Conservation (phyloP, 805 yeast genomes). For the Hanseniaspora thailandica region DNA sequence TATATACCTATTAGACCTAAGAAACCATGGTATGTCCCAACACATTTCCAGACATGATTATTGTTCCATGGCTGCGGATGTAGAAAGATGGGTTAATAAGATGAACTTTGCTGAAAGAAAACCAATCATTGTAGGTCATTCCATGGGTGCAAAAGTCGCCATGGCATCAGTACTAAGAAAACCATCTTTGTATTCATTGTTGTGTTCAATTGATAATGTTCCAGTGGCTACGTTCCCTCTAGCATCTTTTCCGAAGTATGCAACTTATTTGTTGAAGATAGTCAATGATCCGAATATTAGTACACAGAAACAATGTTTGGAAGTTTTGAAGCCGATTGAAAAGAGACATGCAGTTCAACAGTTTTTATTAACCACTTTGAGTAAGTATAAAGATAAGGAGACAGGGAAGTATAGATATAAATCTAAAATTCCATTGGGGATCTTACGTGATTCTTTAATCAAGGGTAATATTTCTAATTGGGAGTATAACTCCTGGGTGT, state of each 20-base stretch:
- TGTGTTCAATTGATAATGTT: constrained; percentile 80
- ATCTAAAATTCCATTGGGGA: constrained; percentile 51
- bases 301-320: constrained; percentile 56
- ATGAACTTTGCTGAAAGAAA: constrained; percentile 28
- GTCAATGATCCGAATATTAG: constrained; percentile 36
- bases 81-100: constrained; percentile 51
- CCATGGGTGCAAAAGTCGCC: constrained; percentile 90
- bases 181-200: constrained; percentile 47
- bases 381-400: constrained; percentile 23
- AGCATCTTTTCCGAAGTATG: constrained; percentile 54
- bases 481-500: constrained; percentile 50
- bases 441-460: constrained; percentile 54
- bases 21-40: constrained; percentile 92
- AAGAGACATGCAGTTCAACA: constrained; percentile 50
- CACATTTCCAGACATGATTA: constrained; percentile 62
- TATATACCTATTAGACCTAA: constrained; percentile 59
- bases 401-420: constrained; percentile 25
- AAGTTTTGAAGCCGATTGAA: constrained; percentile 51
- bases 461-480: constrained; percentile 59
- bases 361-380: constrained; percentile 46
- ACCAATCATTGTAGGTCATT: constrained; percentile 65
- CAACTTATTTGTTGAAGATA: constrained; percentile 49
- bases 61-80: constrained; percentile 72
- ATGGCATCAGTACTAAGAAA: constrained; percentile 71
- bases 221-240: constrained; percentile 57